Percentiles rank a stretch among this genome's conserved stretches.
phyloP scores from a whole-genome alignment of 2,329 filamentous ascomycete species.

The Diaporthe sp. region DNA sequence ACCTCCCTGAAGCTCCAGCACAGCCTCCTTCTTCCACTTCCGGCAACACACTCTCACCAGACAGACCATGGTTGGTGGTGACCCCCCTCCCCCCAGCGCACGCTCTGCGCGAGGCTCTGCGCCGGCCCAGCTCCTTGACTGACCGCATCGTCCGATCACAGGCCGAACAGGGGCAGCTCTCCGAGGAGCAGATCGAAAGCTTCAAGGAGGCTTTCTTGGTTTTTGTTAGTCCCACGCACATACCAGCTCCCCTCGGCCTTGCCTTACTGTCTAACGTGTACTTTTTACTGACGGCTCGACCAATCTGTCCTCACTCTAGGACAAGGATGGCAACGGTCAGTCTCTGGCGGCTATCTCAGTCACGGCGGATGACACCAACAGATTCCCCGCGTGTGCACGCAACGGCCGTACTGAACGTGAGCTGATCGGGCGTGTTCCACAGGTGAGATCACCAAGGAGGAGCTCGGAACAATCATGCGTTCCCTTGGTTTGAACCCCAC shows the following conservation, averaged over 20 bases:
- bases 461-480: slow-evolving; percentile 72
- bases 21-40: slow-evolving; percentile 20
- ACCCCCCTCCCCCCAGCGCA: neutral
- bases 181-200: slow-evolving; percentile 25
- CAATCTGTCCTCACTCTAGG: neutral
- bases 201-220: slow-evolving; percentile 25
- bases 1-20: slow-evolving; percentile 25
- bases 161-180: slow-evolving; percentile 22
- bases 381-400: neutral
- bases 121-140: slow-evolving; percentile 8
- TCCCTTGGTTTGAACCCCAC: slow-evolving; percentile 70
- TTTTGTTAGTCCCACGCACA: slow-evolving; percentile 18
- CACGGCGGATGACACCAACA: neutral
- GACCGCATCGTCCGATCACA: slow-evolving; percentile 15
- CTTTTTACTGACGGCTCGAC: neutral
- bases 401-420: neutral
- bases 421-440: slow-evolving; percentile 12
- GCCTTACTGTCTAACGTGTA: neutral
- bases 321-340: slow-evolving; percentile 33
- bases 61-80: slow-evolving; percentile 19
- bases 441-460: slow-evolving; percentile 73
- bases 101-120: slow-evolving; percentile 1
- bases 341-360: slow-evolving; percentile 13
- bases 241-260: neutral
- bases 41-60: neutral